Base-by-base conservation (phyloP, 1,139 yeast species). In the Candida buenavistaensis region DNA sequence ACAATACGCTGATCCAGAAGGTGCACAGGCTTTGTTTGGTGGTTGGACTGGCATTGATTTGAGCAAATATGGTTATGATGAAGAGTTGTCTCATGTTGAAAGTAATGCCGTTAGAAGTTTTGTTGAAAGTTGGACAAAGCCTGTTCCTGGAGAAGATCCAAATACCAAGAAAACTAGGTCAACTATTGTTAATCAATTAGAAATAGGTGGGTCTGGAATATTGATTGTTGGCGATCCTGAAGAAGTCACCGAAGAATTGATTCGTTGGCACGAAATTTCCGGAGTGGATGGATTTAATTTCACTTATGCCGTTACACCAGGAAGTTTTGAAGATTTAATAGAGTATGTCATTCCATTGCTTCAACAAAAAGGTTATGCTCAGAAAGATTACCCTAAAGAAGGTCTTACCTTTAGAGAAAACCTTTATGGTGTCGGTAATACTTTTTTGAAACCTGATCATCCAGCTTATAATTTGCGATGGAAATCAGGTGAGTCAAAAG, bases 391-490 rank as follows among this genome's bases (percentile, higher is more conserved):
- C 33, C 59, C 61, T 5, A 50, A 50, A 24, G 52, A 51, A 24
- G 45, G 47, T 6, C 32, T 51, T 14, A 49, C 57, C 6, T 53
- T 45, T 39, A 46, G 59, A 36, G 59, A 54, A 35, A 52, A 51
- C 26, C 21, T 54, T 6, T 53, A 51, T 36, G 59, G 57, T 6
- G 52, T 47, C 11, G 43, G 57, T 12, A 50, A 49, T 5, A 40
- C 44, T 4, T 55, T 30, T 37, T 39, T 54, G 15, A 39, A 36
- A 27, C 48, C 50, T 5, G 42, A 50, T 45, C 72, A 67, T 40
- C 68, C 68, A 7, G 72, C 72, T 8, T 45, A 63, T 42, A 49
- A 48, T 3, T 48, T 66, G 26, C 59, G 68, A 51, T 67, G 73
- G 73, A 51, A 47, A 28, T 55, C 61, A 9, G 63, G 57, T 12